These are phyloP conservation scores for Thermomucor indicae-seudaticae DNA, from an alignment of 371 early-diverging fungal genomes.

Conservation along the genomic window DNA sequence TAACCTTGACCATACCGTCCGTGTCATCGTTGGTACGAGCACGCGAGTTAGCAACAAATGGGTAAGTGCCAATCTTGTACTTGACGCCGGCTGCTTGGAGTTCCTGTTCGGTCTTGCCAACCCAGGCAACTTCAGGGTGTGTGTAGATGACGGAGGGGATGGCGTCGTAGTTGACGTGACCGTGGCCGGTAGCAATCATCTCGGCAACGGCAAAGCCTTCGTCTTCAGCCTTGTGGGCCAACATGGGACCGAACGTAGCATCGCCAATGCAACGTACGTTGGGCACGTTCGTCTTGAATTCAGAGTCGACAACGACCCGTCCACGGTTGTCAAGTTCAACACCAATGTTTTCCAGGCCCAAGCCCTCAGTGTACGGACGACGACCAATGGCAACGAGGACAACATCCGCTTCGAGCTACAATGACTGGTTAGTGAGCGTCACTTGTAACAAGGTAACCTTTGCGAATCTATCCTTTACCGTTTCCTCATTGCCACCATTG, in stretches of 20 bases:
- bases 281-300: conserved; percentile 88
- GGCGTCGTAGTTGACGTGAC: conserved; percentile 96
- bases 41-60: conserved; percentile 96
- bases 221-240: conserved; percentile 99
- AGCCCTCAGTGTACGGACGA: conserved; percentile 89
- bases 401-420: conserved; percentile 85
- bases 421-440: background rate
- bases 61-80: conserved; percentile 89
- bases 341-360: conserved; percentile 89
- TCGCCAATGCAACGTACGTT: conserved; percentile 96
- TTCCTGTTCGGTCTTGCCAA: conserved; percentile 94
- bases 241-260: conserved; percentile 95
- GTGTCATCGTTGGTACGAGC: conserved; percentile 96
- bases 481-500: conserved; percentile 76
- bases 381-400: conserved; percentile 94
- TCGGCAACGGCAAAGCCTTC: conserved; percentile 96
- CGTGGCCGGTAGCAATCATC: conserved; percentile 88
- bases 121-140: conserved; percentile 98
- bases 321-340: conserved; percentile 87
- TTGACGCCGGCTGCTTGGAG: conserved; percentile 82
- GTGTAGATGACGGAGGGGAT: conserved; percentile 99
- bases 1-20: conserved; percentile 95
- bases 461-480: conserved; percentile 43
- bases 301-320: conserved; percentile 81
- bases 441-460: background rate